Conservation (phyloP, 192 early-diverging fungal genomes). For the Geranomyces variabilis region DNA sequence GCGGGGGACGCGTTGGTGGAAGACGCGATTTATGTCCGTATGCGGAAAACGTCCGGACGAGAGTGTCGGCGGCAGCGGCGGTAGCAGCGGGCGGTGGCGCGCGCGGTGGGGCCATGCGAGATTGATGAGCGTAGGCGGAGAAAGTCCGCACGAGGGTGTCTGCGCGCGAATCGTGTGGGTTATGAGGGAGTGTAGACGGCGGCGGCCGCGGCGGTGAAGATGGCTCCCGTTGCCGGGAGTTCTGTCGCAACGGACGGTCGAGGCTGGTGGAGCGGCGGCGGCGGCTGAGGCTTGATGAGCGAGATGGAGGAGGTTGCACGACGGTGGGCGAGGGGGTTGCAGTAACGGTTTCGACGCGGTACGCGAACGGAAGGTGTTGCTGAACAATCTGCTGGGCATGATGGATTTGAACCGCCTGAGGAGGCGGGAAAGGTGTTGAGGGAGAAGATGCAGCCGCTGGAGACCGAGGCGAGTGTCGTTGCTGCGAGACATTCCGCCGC, state of each 20-base stretch:
- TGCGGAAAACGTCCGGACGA: conserved; percentile 10
- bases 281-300: too few species aligned
- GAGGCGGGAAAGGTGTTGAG: too few species aligned
- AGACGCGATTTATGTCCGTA: conserved; percentile 2
- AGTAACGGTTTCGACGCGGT: too few species aligned
- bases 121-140: not conserved
- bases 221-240: not conserved
- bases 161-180: not conserved
- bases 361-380: too few species aligned
- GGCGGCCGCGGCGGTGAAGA: conserved; percentile 2
- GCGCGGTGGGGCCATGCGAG: not conserved
- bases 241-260: not conserved
- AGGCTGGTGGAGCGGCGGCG: too few species aligned
- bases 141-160: not conserved
- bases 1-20: not conserved
- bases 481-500: too few species aligned
- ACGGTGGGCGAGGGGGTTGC: too few species aligned
- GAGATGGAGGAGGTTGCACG: too few species aligned
- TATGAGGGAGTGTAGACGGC: not conserved
- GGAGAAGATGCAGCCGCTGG: too few species aligned
- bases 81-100: not conserved
- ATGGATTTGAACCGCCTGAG: too few species aligned
- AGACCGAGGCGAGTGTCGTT: too few species aligned
- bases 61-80: not conserved
- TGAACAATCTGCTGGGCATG: too few species aligned